Percentiles rank a stretch among this genome's conserved stretches.
Evolutionary conservation across 106 monocot genomes (phyloP).

Genomic region (Dactylorhiza incarnata): DNA sequence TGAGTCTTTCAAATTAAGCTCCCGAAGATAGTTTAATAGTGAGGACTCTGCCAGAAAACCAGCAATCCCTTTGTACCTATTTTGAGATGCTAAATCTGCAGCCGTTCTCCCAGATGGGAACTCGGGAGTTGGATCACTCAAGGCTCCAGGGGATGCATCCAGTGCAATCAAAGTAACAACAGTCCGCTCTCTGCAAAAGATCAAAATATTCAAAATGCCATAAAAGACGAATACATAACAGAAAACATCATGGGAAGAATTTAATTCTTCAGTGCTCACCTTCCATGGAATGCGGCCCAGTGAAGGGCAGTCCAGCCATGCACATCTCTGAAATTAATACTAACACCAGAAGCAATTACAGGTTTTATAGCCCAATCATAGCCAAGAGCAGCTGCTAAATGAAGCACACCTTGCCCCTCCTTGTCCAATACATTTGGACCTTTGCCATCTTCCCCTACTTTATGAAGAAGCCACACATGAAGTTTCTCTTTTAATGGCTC

Average conservation of each 20-base stretch:
- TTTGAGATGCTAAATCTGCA: constrained; percentile 84
- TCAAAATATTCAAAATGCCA: background rate
- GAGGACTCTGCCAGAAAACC: constrained; percentile 88
- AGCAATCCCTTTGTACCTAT: constrained; percentile 94
- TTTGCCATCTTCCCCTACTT: constrained; percentile 68
- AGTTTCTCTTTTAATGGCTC: constrained; percentile 65
- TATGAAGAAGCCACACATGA: constrained; percentile 64
- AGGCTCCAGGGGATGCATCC: constrained; percentile 60
- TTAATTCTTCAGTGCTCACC: constrained; percentile 23
- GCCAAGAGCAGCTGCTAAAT: constrained; percentile 86
- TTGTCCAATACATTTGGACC: constrained; percentile 62
- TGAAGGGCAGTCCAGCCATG: constrained; percentile 97
- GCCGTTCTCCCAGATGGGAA: constrained; percentile 84
- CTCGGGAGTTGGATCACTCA: constrained; percentile 79
- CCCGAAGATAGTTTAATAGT: constrained; percentile 57
- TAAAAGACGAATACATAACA: background rate
- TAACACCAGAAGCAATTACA: constrained; percentile 58
- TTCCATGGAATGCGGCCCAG: constrained; percentile 87
- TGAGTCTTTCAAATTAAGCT: constrained; percentile 62
- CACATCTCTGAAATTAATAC: constrained; percentile 73
- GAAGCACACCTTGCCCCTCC: constrained; percentile 78
- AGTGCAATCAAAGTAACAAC: constrained; percentile 49
- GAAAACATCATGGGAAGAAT: background rate
- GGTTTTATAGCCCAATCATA: constrained; percentile 89
- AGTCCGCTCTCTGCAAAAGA: constrained; percentile 51